Evolutionary conservation across 495 filamentous ascomycete genomes (phyloP), one percentile per base, ranked within the genome.

Genomic region (Lichina pygmaea): DNA sequence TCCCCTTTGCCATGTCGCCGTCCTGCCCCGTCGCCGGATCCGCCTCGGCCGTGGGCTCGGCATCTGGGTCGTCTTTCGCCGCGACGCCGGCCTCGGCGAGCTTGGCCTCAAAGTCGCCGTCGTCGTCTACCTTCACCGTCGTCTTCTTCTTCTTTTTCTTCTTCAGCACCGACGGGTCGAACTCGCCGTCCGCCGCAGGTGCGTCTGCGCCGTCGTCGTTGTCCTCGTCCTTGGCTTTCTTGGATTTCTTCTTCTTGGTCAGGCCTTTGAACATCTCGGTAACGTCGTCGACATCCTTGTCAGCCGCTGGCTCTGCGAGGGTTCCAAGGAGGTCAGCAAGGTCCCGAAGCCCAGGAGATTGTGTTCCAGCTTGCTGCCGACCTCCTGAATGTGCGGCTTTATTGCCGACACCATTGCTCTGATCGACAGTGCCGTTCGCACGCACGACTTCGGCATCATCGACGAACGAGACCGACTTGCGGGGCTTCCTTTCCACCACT

Each of bases 61-160:
- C 58, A 48, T 62, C 61, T 13, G 62, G 69, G 12, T 64, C 68
- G 31, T 69, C 71, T 41, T 54, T 51, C 34, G 66, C 66, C 34
- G 57, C 64, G n/a, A 72, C 64, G 53, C 72, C 77, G 30, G 73
- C 81, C 57, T 82, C 75, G 47, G 81, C 81, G 42, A 84, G 71
- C 57, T 84, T 73, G 37, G 72, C 74, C 45, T 85, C 81, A 54
- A 94, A 82, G 52, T 93, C 60, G 40, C 58, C 80, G 38, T 75
- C 71, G 16, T 77, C 69, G 46, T 72, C 73, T 44, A 57, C 62
- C 33, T 62, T 68, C 65, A 80, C 82, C 57, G 72, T 67, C 48
- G 64, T 54, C 74, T 86, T 86, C 73, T 82, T 86, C 75, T 93
- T 92, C 70, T 92, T 86, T 62, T 84, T 93, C 60, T 93, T 93